Conservation (phyloP, 2,329 filamentous ascomycete genomes). For the Penicillium nordicum region DNA sequence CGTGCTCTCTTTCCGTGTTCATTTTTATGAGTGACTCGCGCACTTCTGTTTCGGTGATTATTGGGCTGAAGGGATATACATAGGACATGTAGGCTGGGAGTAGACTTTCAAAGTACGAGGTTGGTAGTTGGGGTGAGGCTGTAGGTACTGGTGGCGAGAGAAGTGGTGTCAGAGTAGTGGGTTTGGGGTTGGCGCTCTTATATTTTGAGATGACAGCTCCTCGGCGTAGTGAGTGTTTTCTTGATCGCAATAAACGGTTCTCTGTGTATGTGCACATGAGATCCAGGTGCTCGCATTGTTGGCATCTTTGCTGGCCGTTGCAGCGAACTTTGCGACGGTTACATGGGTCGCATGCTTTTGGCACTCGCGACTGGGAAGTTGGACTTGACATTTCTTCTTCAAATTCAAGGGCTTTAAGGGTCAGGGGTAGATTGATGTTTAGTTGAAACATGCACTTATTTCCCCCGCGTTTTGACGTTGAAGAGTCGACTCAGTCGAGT, state of each 20-base stretch:
- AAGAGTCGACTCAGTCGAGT: not conserved
- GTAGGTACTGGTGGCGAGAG: conserved; percentile 11
- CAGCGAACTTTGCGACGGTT: conserved; percentile 48
- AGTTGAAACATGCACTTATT: not conserved
- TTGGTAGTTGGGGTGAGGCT: conserved; percentile 2
- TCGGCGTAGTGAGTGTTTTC: conserved; percentile 38
- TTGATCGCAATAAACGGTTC: conserved; percentile 30
- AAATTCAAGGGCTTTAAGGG: not conserved
- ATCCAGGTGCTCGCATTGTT: conserved; percentile 44
- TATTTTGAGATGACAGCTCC: conserved; percentile 44
- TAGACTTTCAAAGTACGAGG: conserved; percentile 40
- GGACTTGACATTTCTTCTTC: not conserved
- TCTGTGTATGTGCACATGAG: conserved; percentile 46
- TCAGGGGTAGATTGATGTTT: not conserved
- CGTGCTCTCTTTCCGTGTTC: conserved; percentile 37
- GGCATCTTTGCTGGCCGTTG: conserved; percentile 46
- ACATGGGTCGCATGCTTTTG: conserved; percentile 46
- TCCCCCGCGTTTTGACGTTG: conserved; percentile 5
- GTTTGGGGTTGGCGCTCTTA: conserved; percentile 15
- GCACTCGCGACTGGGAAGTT: conserved; percentile 9
- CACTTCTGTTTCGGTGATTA: conserved; percentile 45
- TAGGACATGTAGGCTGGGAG: conserved; percentile 45
- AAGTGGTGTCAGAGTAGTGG: not conserved
- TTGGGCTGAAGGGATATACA: conserved; percentile 49
- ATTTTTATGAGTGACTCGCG: conserved; percentile 34